Percentiles rank a stretch among this genome's conserved stretches.
These are phyloP conservation scores for Pythium volutum DNA, from an alignment of 352 stramenopile species.

Conservation along the genomic window DNA sequence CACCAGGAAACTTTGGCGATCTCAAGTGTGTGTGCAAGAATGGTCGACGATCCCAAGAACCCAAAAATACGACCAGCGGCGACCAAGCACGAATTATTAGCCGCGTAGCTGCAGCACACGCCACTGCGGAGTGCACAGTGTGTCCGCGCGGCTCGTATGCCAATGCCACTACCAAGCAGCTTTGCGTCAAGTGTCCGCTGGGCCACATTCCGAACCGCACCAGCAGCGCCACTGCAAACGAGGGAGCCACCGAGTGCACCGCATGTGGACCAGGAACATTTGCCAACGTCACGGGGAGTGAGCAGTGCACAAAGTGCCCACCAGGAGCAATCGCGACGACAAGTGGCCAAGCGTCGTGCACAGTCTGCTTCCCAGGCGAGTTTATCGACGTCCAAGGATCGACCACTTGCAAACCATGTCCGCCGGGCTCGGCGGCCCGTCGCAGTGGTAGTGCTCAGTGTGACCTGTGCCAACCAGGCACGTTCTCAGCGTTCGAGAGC, in stretches of 20 bases:
- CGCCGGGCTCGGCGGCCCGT: constrained; percentile 32
- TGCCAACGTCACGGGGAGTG: constrained; percentile 28
- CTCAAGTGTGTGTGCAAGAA: constrained; percentile 21
- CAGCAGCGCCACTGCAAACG: not conserved
- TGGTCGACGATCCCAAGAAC: not conserved
- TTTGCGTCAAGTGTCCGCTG: constrained; percentile 38
- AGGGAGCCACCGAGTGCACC: constrained; percentile 25
- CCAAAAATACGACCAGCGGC: not conserved
- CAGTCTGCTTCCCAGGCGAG: constrained; percentile 36
- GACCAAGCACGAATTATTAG: too few species aligned
- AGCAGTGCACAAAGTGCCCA: constrained; percentile 29
- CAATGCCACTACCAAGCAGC: constrained; percentile 40
- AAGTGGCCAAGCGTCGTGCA: constrained; percentile 33
- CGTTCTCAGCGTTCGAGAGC: constrained; percentile 31
- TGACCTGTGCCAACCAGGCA: constrained; percentile 26
- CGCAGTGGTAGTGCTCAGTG: constrained; percentile 16
- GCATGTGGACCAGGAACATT: constrained; percentile 50
- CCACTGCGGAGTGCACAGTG: constrained; percentile 24
- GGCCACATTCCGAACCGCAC: constrained; percentile 22
- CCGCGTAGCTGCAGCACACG: constrained; percentile 7
- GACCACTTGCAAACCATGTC: constrained; percentile 33
- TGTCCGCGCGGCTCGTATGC: constrained; percentile 43
- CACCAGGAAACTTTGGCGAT: not conserved
- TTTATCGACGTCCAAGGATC: constrained; percentile 30
- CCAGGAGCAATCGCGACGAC: constrained; percentile 29